phyloP scores from a whole-genome alignment of 208 protist genomes.

The Leishmania braziliensis region DNA sequence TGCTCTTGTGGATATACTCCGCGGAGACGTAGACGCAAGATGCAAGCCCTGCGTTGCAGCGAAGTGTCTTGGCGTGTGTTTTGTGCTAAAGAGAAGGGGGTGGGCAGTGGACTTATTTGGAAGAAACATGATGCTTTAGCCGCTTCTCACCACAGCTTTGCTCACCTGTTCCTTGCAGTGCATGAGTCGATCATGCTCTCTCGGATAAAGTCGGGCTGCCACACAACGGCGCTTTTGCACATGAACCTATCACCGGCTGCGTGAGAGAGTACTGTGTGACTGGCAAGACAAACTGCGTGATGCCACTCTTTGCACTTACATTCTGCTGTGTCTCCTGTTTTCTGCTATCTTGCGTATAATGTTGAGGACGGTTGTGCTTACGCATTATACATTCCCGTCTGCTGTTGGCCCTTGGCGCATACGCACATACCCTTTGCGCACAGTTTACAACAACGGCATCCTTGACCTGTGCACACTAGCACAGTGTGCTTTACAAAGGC shows the following conservation, averaged over 20 bases:
- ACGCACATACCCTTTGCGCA: background rate
- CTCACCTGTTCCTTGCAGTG: background rate
- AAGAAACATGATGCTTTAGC: background rate
- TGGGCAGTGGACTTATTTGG: background rate
- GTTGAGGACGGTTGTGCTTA: background rate
- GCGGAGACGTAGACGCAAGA: background rate
- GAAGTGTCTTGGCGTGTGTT: background rate
- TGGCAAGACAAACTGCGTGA: constrained; percentile 1
- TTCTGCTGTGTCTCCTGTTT: background rate
- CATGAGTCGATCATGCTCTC: background rate
- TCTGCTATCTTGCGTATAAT: background rate
- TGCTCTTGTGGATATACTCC: background rate
- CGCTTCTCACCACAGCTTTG: background rate
- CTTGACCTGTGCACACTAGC: background rate
- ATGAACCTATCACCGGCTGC: background rate
- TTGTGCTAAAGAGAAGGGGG: background rate
- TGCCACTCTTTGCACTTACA: background rate
- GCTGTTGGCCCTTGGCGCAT: background rate
- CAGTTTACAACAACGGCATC: constrained; percentile 1
- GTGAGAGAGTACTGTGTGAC: background rate
- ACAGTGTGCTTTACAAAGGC: background rate
- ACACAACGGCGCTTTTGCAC: background rate
- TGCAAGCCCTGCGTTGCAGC: background rate
- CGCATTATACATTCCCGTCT: background rate
- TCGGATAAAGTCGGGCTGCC: background rate